Evolutionary conservation across 768 basidiomycete species (phyloP), one percentile per base, ranked within the genome.

Genomic region (Suillus hirtellus): DNA sequence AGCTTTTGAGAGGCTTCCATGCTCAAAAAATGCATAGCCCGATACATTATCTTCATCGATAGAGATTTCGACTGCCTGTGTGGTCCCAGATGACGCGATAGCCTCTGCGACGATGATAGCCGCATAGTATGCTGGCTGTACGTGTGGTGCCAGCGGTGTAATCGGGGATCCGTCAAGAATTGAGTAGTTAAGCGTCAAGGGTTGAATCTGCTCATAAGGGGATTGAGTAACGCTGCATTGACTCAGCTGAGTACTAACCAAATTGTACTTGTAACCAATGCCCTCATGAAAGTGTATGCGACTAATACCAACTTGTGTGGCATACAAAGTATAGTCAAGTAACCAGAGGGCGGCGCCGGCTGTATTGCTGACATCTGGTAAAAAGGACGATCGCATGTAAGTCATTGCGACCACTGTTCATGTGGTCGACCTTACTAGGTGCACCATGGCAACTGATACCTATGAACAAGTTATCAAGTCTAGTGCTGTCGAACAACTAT

Each of bases 301-400:
- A 35, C 80, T 78, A 34, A 87, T 82, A 4, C 84, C 85, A 11
- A 86, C 72, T 65, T 82, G 82, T 2, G 84, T 74, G 69, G 86
- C 85, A 67, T 81, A 87, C 3, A 91, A 75, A 2, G 81, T 77
- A 71, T 90, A 89, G 70, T 90, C 88, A 63, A 89, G 74, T 12
- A 81, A 78, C 89, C 89, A 90, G 21, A 90, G 72, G 19, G 86
- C 85, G 0, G 88, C 87, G 14, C 88, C 89, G n/a, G 84, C 88
- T 1, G 84, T 84, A 68, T 90, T 87, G 70, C 86, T 87, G 12
- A 88, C 87, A 3, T 84, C 84, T 52, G 82, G 6, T 24, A 49
- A 71, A 52, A 40, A 61, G 42, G 60, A 67, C 49, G 31, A 59
- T 59, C 21, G 31, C 63, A 3, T 42, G 8, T 54, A 15, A 56